Evolutionary conservation across 148 eudicot species (phyloP), one percentile per base, ranked within the genome.

Genomic region (Vaccinium vitisidaea): DNA sequence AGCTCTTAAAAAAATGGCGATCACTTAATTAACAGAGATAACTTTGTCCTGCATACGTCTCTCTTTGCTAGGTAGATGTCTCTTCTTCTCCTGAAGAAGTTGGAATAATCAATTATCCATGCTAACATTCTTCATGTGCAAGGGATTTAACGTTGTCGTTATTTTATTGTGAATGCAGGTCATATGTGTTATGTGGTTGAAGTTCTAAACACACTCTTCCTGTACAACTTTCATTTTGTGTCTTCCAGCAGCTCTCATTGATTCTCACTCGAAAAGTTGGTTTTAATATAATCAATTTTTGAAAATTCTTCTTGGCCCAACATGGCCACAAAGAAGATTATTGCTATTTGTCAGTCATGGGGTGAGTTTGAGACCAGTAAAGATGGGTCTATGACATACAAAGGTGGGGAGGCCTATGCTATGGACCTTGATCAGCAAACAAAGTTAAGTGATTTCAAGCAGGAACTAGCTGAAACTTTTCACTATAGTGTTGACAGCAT

Each of bases 341-440:
- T 94, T 80, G 95, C 95, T 53, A 92, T 94, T 65, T 94, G 98
- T 79, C 98, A 94, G 83, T 93, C 93, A 21, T 93, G 94, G 27
- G 98, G 98, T 32, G 93, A 91, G 83, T 94, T 94, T 89, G 90
- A 86, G 82, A 87, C 89, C 12, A 83, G 84, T 36, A 89, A 87
- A 53, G 94, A 94, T 81, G 95, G 95, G 77, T 86, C 91, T 10
- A 84, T 93, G 90, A 80, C 85, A 12, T 94, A 94, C 86, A 75
- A 54, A 74, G 98, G 98, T 16, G 98, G 98, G 49, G 98, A 94
- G 61, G 98, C 98, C 9, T 93, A 91, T 87, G 98, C 98, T 30
- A 83, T 94, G 27, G 96, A 94, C 86, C 84, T 94, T 53, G 93
- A 93, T 82, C 81, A 88, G 70, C 30, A 91, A 48, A 90, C 93